Percentiles rank a stretch among this genome's conserved stretches.
Evolutionary conservation across 495 filamentous ascomycete species (phyloP).

Genomic region (Neurospora sp.): DNA sequence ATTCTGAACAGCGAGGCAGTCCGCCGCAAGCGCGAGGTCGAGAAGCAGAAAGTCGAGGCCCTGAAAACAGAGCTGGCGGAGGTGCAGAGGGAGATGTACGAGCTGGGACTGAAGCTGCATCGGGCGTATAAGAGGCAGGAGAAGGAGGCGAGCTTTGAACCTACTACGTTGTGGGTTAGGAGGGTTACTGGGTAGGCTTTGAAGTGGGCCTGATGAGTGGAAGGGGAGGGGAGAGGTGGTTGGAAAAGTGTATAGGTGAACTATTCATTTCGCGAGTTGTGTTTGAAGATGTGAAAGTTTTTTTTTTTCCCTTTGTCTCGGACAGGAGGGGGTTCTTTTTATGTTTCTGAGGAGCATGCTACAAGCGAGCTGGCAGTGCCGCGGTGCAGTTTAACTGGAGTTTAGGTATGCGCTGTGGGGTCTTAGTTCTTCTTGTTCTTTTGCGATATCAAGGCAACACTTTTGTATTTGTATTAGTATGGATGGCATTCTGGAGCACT

Average conservation of each 20-base stretch:
- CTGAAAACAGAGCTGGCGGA: conserved; percentile 70
- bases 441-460: background rate
- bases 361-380: background rate
- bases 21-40: conserved; percentile 45
- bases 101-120: conserved; percentile 73
- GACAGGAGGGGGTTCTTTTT: background rate
- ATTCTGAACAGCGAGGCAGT: conserved; percentile 36
- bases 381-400: background rate
- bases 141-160: conserved; percentile 51
- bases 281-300: background rate
- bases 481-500: background rate
- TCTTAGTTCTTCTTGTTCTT: background rate
- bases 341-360: background rate
- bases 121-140: conserved; percentile 69
- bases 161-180: conserved; percentile 73
- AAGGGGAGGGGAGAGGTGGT: background rate
- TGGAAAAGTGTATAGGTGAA: background rate
- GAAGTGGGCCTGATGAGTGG: background rate
- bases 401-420: background rate
- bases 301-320: background rate
- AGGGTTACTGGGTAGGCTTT: conserved; percentile 39
- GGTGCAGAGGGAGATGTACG: conserved; percentile 71
- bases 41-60: conserved; percentile 61
- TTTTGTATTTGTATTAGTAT: background rate
- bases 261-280: background rate